Evolutionary conservation across 1,139 yeast species (phyloP).

Genomic region (Taphrina communis): DNA sequence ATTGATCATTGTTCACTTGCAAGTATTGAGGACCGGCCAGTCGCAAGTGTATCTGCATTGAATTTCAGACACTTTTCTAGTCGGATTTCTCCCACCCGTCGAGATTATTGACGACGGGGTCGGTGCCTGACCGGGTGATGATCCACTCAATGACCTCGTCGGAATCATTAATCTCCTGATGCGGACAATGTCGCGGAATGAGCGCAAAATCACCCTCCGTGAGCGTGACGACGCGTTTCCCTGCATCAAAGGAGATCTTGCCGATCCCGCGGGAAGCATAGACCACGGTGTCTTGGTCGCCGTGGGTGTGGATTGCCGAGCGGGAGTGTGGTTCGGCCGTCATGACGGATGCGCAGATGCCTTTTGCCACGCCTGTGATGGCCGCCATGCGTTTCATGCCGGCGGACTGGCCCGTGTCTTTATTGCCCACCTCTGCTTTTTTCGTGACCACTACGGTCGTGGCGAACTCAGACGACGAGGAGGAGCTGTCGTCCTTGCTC

Average conservation of each 20-base stretch:
- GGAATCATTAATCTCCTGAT: slow-evolving; percentile 25
- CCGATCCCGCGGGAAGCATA: slow-evolving; percentile 22
- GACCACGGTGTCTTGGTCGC: slow-evolving; percentile 30
- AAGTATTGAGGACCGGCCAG: background rate
- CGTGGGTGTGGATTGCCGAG: slow-evolving; percentile 22
- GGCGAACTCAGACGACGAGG: background rate
- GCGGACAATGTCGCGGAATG: slow-evolving; percentile 27
- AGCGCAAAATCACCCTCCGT: slow-evolving; percentile 21
- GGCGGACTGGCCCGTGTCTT: slow-evolving; percentile 7
- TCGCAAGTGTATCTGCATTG: no score
- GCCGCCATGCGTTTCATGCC: slow-evolving; percentile 31
- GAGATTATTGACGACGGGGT: slow-evolving; percentile 13
- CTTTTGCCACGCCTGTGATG: slow-evolving; percentile 13
- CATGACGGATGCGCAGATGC: slow-evolving; percentile 27
- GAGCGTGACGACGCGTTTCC: background rate
- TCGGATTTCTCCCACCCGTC: slow-evolving; percentile 9
- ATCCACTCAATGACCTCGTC: slow-evolving; percentile 25
- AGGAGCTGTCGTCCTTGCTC: no score
- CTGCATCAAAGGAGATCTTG: slow-evolving; percentile 13
- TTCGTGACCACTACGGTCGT: slow-evolving; percentile 1
- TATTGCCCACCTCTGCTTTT: slow-evolving; percentile 11
- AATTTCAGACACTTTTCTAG: no score
- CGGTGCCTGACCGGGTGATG: slow-evolving; percentile 9
- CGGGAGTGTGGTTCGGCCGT: slow-evolving; percentile 26
- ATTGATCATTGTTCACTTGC: background rate